Percentiles rank a stretch among this genome's conserved stretches.
phyloP scores from a whole-genome alignment of 108 stramenopile genomes.

The Cylindrotheca fusiformis region DNA sequence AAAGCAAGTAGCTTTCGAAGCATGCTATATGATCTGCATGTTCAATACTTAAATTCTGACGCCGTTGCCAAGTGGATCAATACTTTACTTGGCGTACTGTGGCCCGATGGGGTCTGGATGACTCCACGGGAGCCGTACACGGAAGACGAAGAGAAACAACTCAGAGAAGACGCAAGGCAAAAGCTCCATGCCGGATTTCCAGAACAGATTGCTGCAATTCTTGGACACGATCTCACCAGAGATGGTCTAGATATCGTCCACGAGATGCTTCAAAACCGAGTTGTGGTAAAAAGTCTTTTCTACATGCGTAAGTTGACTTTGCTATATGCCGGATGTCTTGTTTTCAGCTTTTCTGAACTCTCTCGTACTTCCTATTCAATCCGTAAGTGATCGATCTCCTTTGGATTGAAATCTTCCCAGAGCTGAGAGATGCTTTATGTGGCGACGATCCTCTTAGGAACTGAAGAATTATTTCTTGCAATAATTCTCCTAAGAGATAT shows the following conservation, averaged over 20 bases:
- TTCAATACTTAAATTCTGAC: slow-evolving; percentile 63
- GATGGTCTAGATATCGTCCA: slow-evolving; percentile 77
- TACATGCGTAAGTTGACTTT: slow-evolving; percentile 71
- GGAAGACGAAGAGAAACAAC: slow-evolving; percentile 35
- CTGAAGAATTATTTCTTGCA: not conserved
- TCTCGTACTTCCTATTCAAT: not conserved
- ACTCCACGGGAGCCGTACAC: slow-evolving; percentile 41
- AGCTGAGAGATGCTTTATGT: slow-evolving; percentile 66
- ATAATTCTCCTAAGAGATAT: too few relatives aligned
- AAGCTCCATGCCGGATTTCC: slow-evolving; percentile 65
- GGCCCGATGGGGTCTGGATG: slow-evolving; percentile 84
- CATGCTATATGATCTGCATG: slow-evolving; percentile 63
- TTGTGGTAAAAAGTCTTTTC: slow-evolving; percentile 79
- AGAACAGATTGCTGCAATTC: slow-evolving; percentile 62
- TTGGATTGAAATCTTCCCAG: slow-evolving; percentile 80
- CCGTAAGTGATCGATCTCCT: slow-evolving; percentile 68
- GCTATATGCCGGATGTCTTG: not conserved
- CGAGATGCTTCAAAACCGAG: slow-evolving; percentile 85
- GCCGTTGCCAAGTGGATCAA: slow-evolving; percentile 62
- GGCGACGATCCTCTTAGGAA: not conserved
- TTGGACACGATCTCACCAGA: slow-evolving; percentile 69
- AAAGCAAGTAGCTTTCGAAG: slow-evolving; percentile 66
- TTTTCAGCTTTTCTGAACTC: not conserved
- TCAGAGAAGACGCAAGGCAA: slow-evolving; percentile 40
- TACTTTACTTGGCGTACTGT: slow-evolving; percentile 61